Evolutionary conservation across 2,329 filamentous ascomycete species (phyloP), one percentile per base, ranked within the genome.

Genomic region (Fusarium devonianum): DNA sequence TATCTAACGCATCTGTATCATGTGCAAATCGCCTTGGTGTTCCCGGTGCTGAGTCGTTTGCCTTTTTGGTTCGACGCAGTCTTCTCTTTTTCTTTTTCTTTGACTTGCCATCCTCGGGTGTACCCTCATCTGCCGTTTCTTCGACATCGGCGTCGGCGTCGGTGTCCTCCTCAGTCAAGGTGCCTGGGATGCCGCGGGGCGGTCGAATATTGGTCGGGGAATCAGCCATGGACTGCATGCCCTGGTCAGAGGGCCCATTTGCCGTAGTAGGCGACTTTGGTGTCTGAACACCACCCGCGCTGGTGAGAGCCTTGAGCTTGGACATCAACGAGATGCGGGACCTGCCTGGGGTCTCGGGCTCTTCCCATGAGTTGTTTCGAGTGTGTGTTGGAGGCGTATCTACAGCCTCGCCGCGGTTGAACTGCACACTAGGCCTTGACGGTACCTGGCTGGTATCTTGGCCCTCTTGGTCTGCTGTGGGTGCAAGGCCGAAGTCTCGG

Each of bases 41-140:
- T 29, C 82, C 84, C 1, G 90, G 89, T 2, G 85, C 82, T 6
- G 89, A 88, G 70, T 78, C 53, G 67, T 85, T 71, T 66, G 78
- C 64, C 71, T 79, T 71, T 74, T 80, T 77, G 22, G 76, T 71
- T 68, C 78, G 78, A 26, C 77, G 82, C 59, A 85, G 85, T 67
- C 83, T 84, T 57, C 84, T 82, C 70, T 58, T 86, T 71, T 82
- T 89, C 22, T 77, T 76, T 55, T 81, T 77, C 54, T 80, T 82
- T 2, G 71, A 63, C 19, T 72, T 65, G 41, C 39, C 56, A 6
- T 51, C 42, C 7, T 77, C 75, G 11, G 73, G 67, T n/a, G 72
- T 64, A 13, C 74, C 80, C 67, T 96, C 92, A 41, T 92, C 90
- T 0, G 86, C 89, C 33, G 91, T 96, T 67, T 94, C 90, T 68